Base-by-base conservation (phyloP, 1,284 basidiomycete species). In the Puccinia sorghi region DNA sequence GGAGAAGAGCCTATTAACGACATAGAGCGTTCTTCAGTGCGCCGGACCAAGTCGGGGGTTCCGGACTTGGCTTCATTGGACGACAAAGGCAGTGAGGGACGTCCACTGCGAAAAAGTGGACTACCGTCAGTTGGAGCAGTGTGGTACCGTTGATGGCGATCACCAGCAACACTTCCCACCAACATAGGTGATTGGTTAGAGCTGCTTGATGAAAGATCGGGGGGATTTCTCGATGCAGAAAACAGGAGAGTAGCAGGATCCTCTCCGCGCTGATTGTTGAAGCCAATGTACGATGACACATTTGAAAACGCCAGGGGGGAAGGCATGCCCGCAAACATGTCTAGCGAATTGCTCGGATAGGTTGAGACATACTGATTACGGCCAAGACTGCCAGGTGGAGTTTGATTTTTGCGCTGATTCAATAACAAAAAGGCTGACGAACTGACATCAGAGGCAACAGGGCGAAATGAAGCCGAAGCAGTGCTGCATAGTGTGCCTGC, bases 101-200 rank as follows among this genome's bases (percentile, higher is more conserved):
- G 50, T 11, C n/a, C 43, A 69, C 4, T 39, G 41, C 54, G 67
- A 22, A 50, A 57, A 52, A 70, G 64, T 39, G 66, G 56, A 39
- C 59, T 78, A n/a, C 76, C 48, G 27, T 71, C 76, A 32, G 57
- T 46, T 3, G 76, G 76, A 6, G 76, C 76, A 6, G 76, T 78
- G 27, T 78, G 67, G 41, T 78, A 71, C n/a, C 76, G 66, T 52
- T 57, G 67, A 25, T 57, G 66, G 22, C 76, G 37, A 57, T 78
- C 67, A 41, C 64, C 59, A 3, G 57, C 25, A 3, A 25, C 39
- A 63, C 39, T 66, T 20, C 54, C 37, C 9, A 37, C 57, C 27
- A 70, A 7, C 32, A 52, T 1, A 25, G 74, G 50, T 37, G 41
- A 20, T 59, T 56, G 52, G 7, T 52, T 54, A 0, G 50, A 59